Conservation (phyloP, 2,329 filamentous ascomycete species). For the Celoporthe dispersa region DNA sequence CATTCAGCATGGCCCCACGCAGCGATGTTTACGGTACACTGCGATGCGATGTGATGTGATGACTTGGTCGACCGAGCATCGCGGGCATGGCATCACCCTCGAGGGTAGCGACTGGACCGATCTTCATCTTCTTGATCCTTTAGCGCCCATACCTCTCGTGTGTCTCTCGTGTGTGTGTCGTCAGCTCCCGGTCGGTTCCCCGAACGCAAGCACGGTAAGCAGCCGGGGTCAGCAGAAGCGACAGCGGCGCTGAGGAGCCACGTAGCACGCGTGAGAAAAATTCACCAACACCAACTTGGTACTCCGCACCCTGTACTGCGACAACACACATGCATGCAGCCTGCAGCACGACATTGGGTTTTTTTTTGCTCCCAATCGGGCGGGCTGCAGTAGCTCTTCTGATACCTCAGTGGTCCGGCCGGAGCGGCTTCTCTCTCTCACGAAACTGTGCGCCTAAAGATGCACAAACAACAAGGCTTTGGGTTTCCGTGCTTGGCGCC, state of each 20-base stretch:
- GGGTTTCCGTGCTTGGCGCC: not conserved
- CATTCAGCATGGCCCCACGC: not conserved
- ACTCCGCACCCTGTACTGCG: not conserved
- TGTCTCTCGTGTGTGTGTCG: not conserved
- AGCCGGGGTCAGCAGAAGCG: conserved; percentile 23
- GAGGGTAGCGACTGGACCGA: not conserved
- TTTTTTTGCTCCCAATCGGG: not conserved
- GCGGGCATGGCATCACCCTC: not conserved
- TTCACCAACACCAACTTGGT: not conserved
- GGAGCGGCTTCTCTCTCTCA: not conserved
- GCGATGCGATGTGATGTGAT: conserved; percentile 6
- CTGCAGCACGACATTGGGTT: conserved; percentile 24
- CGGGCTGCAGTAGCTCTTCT: not conserved
- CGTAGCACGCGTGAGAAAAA: conserved; percentile 27
- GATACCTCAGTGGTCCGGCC: not conserved
- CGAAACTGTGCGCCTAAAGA: not conserved
- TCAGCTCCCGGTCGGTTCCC: not conserved
- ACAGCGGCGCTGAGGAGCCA: conserved; percentile 28
- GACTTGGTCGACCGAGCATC: not conserved
- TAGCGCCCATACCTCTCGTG: conserved; percentile 20
- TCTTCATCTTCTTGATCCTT: not conserved
- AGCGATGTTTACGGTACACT: not conserved
- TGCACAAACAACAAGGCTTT: not conserved
- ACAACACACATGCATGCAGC: conserved; percentile 16
- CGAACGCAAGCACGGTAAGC: not conserved